Evolutionary conservation across 2,329 filamentous ascomycete genomes (phyloP).

Genomic region (Tympanopsis confertula): DNA sequence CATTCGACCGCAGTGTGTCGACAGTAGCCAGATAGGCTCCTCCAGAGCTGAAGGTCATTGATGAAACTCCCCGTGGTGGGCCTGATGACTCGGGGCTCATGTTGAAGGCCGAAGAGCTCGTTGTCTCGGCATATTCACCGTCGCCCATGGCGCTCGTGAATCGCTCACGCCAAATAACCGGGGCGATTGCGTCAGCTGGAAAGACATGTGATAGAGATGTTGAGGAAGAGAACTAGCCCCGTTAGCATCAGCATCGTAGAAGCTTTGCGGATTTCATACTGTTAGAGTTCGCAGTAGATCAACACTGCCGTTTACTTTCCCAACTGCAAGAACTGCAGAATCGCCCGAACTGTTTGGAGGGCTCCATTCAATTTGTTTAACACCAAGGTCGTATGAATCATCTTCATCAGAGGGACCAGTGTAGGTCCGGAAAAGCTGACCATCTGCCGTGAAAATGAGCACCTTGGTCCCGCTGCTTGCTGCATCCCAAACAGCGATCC

Average conservation of each 20-base stretch:
- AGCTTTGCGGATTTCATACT: slow-evolving; percentile 11
- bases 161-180: slow-evolving; percentile 20
- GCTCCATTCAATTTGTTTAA: slow-evolving; percentile 39
- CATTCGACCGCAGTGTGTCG: background rate
- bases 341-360: slow-evolving; percentile 14
- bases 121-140: background rate
- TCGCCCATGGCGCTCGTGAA: background rate
- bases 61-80: background rate
- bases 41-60: background rate
- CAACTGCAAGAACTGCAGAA: slow-evolving; percentile 32
- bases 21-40: background rate
- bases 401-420: slow-evolving; percentile 21
- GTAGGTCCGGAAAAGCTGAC: slow-evolving; percentile 42
- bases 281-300: slow-evolving; percentile 30
- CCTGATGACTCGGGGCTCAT: background rate
- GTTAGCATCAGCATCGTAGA: background rate
- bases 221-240: slow-evolving; percentile 16
- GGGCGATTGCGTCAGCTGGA: slow-evolving; percentile 14
- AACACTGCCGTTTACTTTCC: slow-evolving; percentile 35
- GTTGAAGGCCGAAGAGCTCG: slow-evolving; percentile 1
- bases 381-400: slow-evolving; percentile 27
- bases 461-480: slow-evolving; percentile 35
- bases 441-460: slow-evolving; percentile 45
- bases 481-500: slow-evolving; percentile 45
- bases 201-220: slow-evolving; percentile 19